Percentiles rank a stretch among this genome's conserved stretches.
Evolutionary conservation across 2,329 filamentous ascomycete genomes (phyloP).

Genomic region (Colletotrichum sp.): DNA sequence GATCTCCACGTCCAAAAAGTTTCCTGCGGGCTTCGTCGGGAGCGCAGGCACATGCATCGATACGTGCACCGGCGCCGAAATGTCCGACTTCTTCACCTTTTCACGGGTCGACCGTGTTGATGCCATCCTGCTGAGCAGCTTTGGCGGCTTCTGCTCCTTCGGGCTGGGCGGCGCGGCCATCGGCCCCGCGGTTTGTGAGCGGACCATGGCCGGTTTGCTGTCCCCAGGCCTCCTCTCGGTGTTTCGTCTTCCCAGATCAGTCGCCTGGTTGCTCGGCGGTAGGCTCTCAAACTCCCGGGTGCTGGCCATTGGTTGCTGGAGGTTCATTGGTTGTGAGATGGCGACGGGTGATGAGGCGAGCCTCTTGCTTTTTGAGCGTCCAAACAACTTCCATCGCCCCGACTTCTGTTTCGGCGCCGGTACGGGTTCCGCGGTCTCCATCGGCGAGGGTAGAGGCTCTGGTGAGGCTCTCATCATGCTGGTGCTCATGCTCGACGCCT

Average conservation of each 20-base stretch:
- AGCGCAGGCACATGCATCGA: constrained; percentile 23
- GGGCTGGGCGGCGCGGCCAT: constrained; percentile 2
- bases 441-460: constrained; percentile 2
- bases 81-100: constrained; percentile 25
- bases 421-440: neutral
- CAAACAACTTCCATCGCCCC: constrained; percentile 66
- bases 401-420: constrained; percentile 50
- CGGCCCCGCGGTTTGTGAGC: constrained; percentile 46
- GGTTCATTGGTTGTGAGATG: constrained; percentile 16
- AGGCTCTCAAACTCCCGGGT: neutral
- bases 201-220: constrained; percentile 48
- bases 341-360: constrained; percentile 15
- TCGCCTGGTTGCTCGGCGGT: neutral
- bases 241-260: constrained; percentile 38
- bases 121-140: constrained; percentile 19
- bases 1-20: constrained; percentile 77
- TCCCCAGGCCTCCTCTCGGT: constrained; percentile 39
- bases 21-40: constrained; percentile 27
- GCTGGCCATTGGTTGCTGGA: neutral
- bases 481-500: constrained; percentile 23
- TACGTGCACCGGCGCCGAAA: constrained; percentile 30
- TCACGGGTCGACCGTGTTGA: constrained; percentile 20
- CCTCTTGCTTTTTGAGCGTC: constrained; percentile 42
- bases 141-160: constrained; percentile 22
- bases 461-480: constrained; percentile 11